Conservation (phyloP, 1,139 yeast species). For the Pichia terricola region DNA sequence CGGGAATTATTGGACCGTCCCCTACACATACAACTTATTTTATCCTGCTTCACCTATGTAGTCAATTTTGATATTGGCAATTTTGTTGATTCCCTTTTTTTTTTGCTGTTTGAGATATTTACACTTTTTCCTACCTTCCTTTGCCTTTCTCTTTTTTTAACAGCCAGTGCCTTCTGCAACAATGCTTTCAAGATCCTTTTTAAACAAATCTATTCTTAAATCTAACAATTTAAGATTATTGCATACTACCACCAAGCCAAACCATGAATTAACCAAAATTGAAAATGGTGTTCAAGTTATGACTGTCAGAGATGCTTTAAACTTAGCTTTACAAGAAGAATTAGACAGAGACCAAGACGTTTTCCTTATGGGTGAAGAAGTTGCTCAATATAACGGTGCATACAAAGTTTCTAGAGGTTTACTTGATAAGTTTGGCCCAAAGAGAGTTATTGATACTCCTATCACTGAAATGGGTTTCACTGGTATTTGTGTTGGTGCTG, state of each 20-base stretch:
- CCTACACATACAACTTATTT: too few species aligned
- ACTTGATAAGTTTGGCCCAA: constrained; percentile 93
- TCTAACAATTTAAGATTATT: too few species aligned
- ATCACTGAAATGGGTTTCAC: constrained; percentile 99
- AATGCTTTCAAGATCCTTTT: background rate
- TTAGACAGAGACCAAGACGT: constrained; percentile 93
- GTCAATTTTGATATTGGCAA: too few species aligned
- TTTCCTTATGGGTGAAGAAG: constrained; percentile 97
- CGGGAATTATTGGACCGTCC: too few species aligned
- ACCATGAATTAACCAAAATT: constrained; percentile 10
- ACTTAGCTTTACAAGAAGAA: constrained; percentile 93
- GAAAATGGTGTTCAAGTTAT: constrained; percentile 34
- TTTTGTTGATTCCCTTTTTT: too few species aligned
- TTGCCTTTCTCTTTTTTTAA: background rate
- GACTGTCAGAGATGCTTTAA: constrained; percentile 96
- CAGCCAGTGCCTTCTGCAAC: background rate
- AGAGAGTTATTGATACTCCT: constrained; percentile 95
- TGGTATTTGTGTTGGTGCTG: constrained; percentile 95
- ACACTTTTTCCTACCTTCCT: too few species aligned
- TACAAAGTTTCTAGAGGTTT: constrained; percentile 94
- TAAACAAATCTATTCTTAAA: background rate
- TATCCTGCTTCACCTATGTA: too few species aligned
- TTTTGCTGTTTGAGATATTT: too few species aligned
- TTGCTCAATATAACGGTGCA: constrained; percentile 98
- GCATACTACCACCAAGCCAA: background rate